Evolutionary conservation across 1,284 basidiomycete genomes (phyloP).

Genomic region (Cutaneotrichosporon sp.): DNA sequence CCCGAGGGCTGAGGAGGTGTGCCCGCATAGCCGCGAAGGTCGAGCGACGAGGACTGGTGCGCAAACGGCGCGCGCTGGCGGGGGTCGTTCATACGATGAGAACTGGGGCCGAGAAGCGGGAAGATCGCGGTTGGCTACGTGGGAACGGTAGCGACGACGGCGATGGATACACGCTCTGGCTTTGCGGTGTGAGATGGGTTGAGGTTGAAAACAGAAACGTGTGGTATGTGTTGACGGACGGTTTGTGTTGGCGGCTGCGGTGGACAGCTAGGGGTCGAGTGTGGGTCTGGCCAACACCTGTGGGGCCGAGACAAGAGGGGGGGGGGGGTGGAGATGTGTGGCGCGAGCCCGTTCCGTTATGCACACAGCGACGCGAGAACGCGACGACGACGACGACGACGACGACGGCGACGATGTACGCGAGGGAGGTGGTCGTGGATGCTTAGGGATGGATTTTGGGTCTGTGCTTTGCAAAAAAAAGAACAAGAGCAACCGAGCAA

Average conservation of each 20-base stretch:
- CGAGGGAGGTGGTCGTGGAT: not conserved
- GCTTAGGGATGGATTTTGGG: not conserved
- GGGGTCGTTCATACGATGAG: conserved; percentile 26
- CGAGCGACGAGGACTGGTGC: conserved; percentile 24
- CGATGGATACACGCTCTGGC: not conserved
- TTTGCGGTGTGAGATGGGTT: not conserved
- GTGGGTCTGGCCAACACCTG: too few species aligned
- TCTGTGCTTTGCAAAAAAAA: too few species aligned
- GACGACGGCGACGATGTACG: not conserved
- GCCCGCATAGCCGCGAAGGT: conserved; percentile 9
- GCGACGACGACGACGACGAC: not conserved
- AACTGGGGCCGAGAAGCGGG: not conserved
- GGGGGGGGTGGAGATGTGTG: not conserved
- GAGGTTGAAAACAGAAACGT: not conserved
- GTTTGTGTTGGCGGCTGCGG: too few species aligned
- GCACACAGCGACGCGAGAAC: too few species aligned
- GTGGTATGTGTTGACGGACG: too few species aligned
- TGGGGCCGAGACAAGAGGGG: not conserved
- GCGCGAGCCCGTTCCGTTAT: too few species aligned
- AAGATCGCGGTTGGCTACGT: not conserved
- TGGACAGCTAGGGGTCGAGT: too few species aligned
- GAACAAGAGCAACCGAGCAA: too few species aligned
- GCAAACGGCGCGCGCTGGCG: conserved; percentile 42
- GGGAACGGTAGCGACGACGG: not conserved
- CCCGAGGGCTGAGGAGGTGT: not conserved